Percentiles rank a stretch among this genome's conserved stretches.
These are phyloP conservation scores for Protea cynaroides DNA, from an alignment of 164 flowering plant genomes.

Conservation along the genomic window DNA sequence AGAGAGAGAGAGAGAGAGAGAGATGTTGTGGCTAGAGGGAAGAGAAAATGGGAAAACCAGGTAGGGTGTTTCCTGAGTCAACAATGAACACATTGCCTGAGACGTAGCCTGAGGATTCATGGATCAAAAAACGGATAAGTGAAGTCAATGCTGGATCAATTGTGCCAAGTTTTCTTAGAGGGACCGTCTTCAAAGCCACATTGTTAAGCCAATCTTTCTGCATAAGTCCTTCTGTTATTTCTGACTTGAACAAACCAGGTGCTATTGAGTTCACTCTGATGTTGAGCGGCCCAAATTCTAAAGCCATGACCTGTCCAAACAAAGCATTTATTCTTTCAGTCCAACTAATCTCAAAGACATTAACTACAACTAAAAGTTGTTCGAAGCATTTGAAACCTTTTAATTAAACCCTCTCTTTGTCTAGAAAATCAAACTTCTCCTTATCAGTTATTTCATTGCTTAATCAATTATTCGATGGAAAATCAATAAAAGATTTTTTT, in stretches of 20 bases:
- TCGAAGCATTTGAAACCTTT: no score
- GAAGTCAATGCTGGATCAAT: slow-evolving; percentile 39
- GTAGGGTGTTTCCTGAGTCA: slow-evolving; percentile 40
- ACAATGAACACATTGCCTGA: slow-evolving; percentile 36
- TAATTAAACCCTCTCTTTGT: no score
- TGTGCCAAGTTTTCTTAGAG: slow-evolving; percentile 28
- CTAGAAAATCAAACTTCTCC: no score
- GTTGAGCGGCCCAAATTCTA: slow-evolving; percentile 19
- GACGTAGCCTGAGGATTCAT: slow-evolving; percentile 37
- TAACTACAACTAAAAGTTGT: no score
- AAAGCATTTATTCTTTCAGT: no score
- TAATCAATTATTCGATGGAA: no score
- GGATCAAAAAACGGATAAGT: slow-evolving; percentile 36
- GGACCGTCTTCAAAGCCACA: slow-evolving; percentile 28
- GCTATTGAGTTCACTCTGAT: slow-evolving; percentile 31
- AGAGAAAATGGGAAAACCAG: no score
- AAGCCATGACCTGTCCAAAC: slow-evolving; percentile 26
- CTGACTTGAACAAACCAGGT: slow-evolving; percentile 40
- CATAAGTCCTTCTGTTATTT: slow-evolving; percentile 32
- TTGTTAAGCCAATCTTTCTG: slow-evolving; percentile 37
- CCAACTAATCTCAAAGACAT: no score
- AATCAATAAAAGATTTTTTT: no score
- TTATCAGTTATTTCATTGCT: no score
- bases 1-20: no score
- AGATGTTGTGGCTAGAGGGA: no score